Evolutionary conservation across 306 rosid species (phyloP), one percentile per base, ranked within the genome.

Genomic region (Leucaena leucocephala): DNA sequence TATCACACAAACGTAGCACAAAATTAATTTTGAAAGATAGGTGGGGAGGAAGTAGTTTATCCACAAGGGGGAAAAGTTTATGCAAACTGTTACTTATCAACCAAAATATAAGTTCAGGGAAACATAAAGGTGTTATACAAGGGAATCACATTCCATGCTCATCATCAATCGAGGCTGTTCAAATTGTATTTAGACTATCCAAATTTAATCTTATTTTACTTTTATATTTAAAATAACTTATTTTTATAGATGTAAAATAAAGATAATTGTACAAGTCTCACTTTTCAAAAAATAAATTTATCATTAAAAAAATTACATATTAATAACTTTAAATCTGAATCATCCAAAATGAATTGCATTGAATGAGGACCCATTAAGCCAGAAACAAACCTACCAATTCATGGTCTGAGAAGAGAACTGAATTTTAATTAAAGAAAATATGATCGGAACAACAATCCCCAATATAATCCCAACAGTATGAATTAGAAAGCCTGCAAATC

Each of bases 321-420:
- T 55, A 55, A 55, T 55, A 8, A 6, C 62, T 8, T 13, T 8
- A 9, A 19, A 7, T 55, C 62, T 3, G 62, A 21, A 55, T 55
- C 4, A 0, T 17, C 13, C 62, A 55, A 55, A n/a, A 3, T 55
- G 5, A 55, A 55, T 55, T 55, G 62, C 33, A 55, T 17, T 19
- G 34, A 55, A 55, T 55, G 11, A 55, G 33, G 4, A 17, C 62
- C 59, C 22, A 55, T 19, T n/a, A 55, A 54, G 50, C 42, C 15
- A 79, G 21, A 63, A 70, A 86, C 72, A 57, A 70, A 79, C 92
- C 69, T 88, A 96, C 98, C 99, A 96, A 86, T 90, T 84, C 99
- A 96, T 96, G 43, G 98, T 86, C 59, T 79, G 84, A 72, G 87
- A 85, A 61, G 92, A 73, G 78, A 96, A 83, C 80, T 81, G 64